A percentile compares a stretch with the other conserved stretches of the same genome.
Evolutionary conservation across 208 protist species (phyloP).

Genomic region (Vickermania spadyakhi): DNA sequence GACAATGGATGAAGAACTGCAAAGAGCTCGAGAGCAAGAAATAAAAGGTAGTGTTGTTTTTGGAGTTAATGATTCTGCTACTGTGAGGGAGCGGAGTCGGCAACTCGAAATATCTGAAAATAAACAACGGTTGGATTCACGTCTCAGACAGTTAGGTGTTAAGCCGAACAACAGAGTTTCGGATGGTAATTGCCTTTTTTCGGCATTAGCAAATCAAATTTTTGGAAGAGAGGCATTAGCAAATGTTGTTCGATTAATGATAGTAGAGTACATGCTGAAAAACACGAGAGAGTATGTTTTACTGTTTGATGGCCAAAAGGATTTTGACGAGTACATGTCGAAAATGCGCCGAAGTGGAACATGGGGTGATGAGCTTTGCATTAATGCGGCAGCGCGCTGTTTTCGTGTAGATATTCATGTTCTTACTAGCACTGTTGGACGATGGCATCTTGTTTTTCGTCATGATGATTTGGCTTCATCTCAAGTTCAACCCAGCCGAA

Average conservation of each 20-base stretch:
- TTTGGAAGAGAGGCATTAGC: constrained; percentile 47
- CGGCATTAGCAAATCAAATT: constrained; percentile 60
- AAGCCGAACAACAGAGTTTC: constrained; percentile 31
- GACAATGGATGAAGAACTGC: constrained; percentile 2
- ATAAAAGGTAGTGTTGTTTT: constrained; percentile 30
- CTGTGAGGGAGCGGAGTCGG: constrained; percentile 38
- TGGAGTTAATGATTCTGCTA: constrained; percentile 67
- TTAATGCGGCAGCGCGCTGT: constrained; percentile 75
- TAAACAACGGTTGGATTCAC: constrained; percentile 24
- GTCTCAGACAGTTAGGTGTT: constrained; percentile 28
- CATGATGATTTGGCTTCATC: constrained; percentile 43
- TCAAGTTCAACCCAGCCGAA: not conserved
- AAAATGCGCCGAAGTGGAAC: constrained; percentile 45
- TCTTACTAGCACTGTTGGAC: constrained; percentile 59
- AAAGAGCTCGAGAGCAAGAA: not conserved
- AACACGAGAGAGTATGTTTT: constrained; percentile 46
- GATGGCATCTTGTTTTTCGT: constrained; percentile 78
- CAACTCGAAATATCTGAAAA: constrained; percentile 46
- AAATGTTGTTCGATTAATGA: constrained; percentile 47
- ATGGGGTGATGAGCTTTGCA: constrained; percentile 82
- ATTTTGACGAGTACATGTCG: constrained; percentile 45
- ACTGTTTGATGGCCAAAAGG: constrained; percentile 48
- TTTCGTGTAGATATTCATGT: constrained; percentile 82
- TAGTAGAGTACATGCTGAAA: constrained; percentile 57
- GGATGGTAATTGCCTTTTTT: constrained; percentile 83